Evolutionary conservation across 805 yeast genomes (phyloP).

Genomic region (Lipomyces chichibuensis): DNA sequence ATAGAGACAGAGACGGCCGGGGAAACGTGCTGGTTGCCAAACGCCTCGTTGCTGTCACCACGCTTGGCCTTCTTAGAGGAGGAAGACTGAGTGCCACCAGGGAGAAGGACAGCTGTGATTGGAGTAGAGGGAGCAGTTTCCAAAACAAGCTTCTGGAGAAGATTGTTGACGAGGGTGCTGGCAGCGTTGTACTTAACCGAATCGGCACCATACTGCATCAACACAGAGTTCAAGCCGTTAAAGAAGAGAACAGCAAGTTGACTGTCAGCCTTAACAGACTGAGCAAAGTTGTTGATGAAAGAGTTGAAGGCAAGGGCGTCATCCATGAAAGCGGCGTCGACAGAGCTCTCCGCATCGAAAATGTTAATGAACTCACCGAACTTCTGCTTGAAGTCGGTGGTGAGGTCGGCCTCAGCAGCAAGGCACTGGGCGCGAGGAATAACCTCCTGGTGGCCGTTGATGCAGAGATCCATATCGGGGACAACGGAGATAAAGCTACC

Average conservation of each 20-base stretch:
- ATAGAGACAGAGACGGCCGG: slow-evolving; percentile 35
- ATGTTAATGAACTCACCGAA: slow-evolving; percentile 28
- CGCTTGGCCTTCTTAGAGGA: slow-evolving; percentile 36
- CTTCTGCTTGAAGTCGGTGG: slow-evolving; percentile 22
- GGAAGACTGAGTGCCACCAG: slow-evolving; percentile 25
- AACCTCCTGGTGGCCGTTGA: slow-evolving; percentile 30
- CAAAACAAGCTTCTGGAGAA: slow-evolving; percentile 33
- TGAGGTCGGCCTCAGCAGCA: slow-evolving; percentile 20
- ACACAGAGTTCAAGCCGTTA: slow-evolving; percentile 28
- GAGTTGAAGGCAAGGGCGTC: slow-evolving; percentile 34
- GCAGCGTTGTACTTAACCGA: slow-evolving; percentile 32
- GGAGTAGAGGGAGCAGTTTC: slow-evolving; percentile 35
- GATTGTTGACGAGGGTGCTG: slow-evolving; percentile 32
- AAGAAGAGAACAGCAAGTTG: slow-evolving; percentile 35
- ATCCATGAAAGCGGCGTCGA: slow-evolving; percentile 35
- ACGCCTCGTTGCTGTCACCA: slow-evolving; percentile 22
- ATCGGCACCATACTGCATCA: slow-evolving; percentile 32
- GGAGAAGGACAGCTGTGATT: slow-evolving; percentile 34
- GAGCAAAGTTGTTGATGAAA: slow-evolving; percentile 30
- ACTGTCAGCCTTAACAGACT: slow-evolving; percentile 31
- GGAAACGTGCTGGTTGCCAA: slow-evolving; percentile 35
- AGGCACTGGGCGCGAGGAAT: slow-evolving; percentile 35
- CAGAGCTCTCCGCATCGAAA: slow-evolving; percentile 29
- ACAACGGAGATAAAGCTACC: slow-evolving; percentile 34
- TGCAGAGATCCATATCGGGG: slow-evolving; percentile 35